Conservation (phyloP, 108 stramenopile genomes). For the Skeletonema potamos region DNA sequence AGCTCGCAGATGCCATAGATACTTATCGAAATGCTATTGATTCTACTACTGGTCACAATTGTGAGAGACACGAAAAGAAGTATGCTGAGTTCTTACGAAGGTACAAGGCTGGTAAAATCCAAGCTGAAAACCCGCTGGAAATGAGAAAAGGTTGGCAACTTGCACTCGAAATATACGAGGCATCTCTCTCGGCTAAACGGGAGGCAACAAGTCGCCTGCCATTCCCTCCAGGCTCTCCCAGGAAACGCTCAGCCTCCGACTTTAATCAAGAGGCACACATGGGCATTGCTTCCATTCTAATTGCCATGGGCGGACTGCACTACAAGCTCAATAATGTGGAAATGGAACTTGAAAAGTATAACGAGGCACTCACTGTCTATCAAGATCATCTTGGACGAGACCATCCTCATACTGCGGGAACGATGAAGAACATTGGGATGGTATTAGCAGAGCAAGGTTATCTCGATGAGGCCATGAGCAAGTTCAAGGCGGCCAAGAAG, state of each 20-base stretch:
- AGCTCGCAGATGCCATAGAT: slow-evolving; percentile 63
- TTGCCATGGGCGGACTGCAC: slow-evolving; percentile 75
- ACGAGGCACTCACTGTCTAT: slow-evolving; percentile 64
- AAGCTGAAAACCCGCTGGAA: slow-evolving; percentile 8
- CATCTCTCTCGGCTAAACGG: slow-evolving; percentile 49
- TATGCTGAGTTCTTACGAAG: slow-evolving; percentile 53
- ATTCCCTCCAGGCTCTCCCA: slow-evolving; percentile 24
- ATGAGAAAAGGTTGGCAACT: slow-evolving; percentile 56
- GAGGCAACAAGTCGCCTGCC: slow-evolving; percentile 18
- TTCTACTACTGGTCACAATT: slow-evolving; percentile 25
- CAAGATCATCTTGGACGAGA: slow-evolving; percentile 58
- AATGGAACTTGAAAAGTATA: slow-evolving; percentile 69
- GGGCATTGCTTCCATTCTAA: slow-evolving; percentile 64
- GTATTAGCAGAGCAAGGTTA: slow-evolving; percentile 78
- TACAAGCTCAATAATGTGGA: slow-evolving; percentile 75
- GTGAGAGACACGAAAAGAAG: slow-evolving; percentile 60
- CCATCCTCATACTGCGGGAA: slow-evolving; percentile 74
- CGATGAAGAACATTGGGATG: slow-evolving; percentile 84
- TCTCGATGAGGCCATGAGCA: slow-evolving; percentile 61
- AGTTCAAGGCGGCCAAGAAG: slow-evolving; percentile 64
- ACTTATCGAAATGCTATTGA: slow-evolving; percentile 56
- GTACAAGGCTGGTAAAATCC: slow-evolving; percentile 47
- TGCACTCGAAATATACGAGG: slow-evolving; percentile 62
- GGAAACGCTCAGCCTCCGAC: slow-evolving; percentile 31
- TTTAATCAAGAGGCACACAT: slow-evolving; percentile 36